These are phyloP conservation scores for Monosporascus sp. DNA, from an alignment of 2,329 filamentous ascomycete species.

Conservation along the genomic window DNA sequence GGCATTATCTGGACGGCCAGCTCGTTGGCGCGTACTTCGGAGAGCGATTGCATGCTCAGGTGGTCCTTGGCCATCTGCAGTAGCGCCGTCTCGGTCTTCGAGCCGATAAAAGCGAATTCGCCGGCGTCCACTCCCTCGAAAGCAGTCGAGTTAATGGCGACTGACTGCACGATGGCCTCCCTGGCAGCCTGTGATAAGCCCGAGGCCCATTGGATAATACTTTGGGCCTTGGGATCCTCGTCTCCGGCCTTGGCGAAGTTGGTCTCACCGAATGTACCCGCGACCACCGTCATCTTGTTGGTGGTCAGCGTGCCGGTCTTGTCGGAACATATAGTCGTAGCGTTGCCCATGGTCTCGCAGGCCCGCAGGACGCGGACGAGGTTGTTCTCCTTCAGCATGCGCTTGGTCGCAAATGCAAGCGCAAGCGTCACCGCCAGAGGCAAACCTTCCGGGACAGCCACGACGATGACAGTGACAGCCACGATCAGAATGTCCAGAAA, in stretches of 20 bases:
- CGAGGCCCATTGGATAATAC: slow-evolving; percentile 26
- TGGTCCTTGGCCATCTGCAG: slow-evolving; percentile 45
- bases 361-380: slow-evolving; percentile 62
- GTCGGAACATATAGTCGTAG: slow-evolving; percentile 73
- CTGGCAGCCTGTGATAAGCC: slow-evolving; percentile 23
- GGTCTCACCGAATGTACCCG: slow-evolving; percentile 56
- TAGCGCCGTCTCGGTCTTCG: slow-evolving; percentile 53
- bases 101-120: slow-evolving; percentile 43
- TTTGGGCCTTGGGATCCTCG: slow-evolving; percentile 12
- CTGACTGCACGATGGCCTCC: slow-evolving; percentile 34
- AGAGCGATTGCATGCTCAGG: slow-evolving; percentile 42
- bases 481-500: slow-evolving; percentile 61
- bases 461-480: slow-evolving; percentile 61
- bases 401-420: slow-evolving; percentile 61
- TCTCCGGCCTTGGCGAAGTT: slow-evolving; percentile 23
- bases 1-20: slow-evolving; percentile 46
- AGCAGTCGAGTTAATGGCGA: slow-evolving; percentile 53
- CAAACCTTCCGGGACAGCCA: slow-evolving; percentile 63
- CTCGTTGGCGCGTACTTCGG: slow-evolving; percentile 41
- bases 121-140: slow-evolving; percentile 47
- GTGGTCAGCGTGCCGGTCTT: slow-evolving; percentile 73
- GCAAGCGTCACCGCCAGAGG: slow-evolving; percentile 65
- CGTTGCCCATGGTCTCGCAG: slow-evolving; percentile 69
- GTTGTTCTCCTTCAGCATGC: slow-evolving; percentile 66
- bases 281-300: slow-evolving; percentile 72